Evolutionary conservation across 73 alveolate genomes (phyloP).

Genomic region (Tetrahymena malaccensis): DNA sequence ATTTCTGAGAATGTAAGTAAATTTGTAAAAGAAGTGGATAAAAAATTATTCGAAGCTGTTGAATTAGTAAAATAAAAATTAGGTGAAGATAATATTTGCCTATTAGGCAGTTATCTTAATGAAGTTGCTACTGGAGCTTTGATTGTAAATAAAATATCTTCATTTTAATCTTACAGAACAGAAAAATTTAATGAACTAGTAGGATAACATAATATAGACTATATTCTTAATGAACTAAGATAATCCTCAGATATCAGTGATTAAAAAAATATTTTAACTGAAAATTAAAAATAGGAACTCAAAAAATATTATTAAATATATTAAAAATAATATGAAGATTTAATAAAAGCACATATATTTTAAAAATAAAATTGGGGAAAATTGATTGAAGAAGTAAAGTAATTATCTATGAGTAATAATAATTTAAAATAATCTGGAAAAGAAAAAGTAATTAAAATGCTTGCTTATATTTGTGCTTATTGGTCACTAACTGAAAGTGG

Average conservation of each 20-base stretch:
- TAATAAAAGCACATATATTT: too few relatives aligned
- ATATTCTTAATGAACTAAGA: background rate
- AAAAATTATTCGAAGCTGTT: background rate
- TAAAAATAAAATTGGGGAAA: background rate
- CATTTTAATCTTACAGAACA: background rate
- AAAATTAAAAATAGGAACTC: background rate
- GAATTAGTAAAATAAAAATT: background rate
- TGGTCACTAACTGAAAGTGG: background rate
- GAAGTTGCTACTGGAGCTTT: background rate
- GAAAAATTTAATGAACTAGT: background rate
- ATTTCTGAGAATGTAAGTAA: background rate
- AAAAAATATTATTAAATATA: background rate
- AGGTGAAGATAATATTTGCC: background rate
- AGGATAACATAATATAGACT: background rate
- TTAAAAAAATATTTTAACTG: background rate
- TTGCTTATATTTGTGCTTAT: background rate
- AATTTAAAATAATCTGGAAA: background rate
- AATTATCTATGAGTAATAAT: background rate
- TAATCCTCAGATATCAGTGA: background rate
- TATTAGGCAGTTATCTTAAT: background rate
- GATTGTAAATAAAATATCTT: background rate
- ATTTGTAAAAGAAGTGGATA: background rate
- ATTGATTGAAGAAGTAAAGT: background rate
- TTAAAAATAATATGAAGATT: background rate
- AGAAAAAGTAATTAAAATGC: background rate